Conservation (phyloP, 306 rosid species). For the Acacia acuminata region DNA sequence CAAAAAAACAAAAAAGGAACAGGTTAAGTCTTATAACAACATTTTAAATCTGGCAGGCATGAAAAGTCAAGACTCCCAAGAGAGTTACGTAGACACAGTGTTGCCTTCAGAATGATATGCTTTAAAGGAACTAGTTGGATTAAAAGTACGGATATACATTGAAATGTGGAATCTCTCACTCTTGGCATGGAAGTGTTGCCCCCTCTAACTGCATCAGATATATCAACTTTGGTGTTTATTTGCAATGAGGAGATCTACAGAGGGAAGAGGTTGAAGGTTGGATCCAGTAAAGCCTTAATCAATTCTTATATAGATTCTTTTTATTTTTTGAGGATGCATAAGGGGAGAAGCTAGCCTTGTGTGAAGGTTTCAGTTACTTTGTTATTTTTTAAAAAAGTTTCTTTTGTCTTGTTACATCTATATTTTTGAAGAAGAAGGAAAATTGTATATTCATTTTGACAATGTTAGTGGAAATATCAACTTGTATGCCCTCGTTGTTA, state of each 20-base stretch:
- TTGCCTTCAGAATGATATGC: background rate
- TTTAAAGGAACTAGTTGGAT: slow-evolving; percentile 39
- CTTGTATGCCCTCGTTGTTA: background rate
- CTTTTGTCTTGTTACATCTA: slow-evolving; percentile 33
- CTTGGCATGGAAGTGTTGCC: slow-evolving; percentile 30
- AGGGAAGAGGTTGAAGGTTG: slow-evolving; percentile 27
- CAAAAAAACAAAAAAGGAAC: background rate
- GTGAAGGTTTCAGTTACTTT: slow-evolving; percentile 39
- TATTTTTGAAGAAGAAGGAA: slow-evolving; percentile 36
- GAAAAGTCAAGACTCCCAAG: too few species aligned
- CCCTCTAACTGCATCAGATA: slow-evolving; percentile 35
- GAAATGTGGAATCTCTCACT: slow-evolving; percentile 40
- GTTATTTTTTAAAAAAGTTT: too few species aligned
- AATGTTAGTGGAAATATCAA: slow-evolving; percentile 25
- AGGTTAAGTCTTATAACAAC: background rate
- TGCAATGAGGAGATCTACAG: slow-evolving; percentile 34
- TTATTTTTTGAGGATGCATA: slow-evolving; percentile 37
- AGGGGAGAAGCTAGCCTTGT: slow-evolving; percentile 42
- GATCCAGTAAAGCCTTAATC: slow-evolving; percentile 40
- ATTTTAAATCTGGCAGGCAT: too few species aligned
- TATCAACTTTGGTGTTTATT: slow-evolving; percentile 30
- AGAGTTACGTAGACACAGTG: too few species aligned
- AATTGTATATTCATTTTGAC: slow-evolving; percentile 50
- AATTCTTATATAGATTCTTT: slow-evolving; percentile 42
- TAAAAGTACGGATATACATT: slow-evolving; percentile 44